Evolutionary conservation across 495 filamentous ascomycete species (phyloP).

Genomic region (Trichoderma asperelloides): DNA sequence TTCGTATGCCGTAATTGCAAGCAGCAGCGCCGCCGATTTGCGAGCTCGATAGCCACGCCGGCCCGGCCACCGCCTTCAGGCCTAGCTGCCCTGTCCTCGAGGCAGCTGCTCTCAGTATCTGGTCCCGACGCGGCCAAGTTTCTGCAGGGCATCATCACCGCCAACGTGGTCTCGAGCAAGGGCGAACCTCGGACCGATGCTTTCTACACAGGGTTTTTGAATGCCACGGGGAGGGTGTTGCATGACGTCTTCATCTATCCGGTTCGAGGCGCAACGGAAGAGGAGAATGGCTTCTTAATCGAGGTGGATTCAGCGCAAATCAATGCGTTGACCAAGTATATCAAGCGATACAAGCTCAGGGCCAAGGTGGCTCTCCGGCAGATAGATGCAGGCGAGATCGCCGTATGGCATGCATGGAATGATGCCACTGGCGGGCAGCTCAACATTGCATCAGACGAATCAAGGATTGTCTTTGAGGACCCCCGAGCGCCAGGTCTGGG

Average conservation of each 20-base stretch:
- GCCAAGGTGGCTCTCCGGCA: slow-evolving; percentile 62
- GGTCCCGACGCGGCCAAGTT: slow-evolving; percentile 73
- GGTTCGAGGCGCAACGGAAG: slow-evolving; percentile 25
- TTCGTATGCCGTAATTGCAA: slow-evolving; percentile 22
- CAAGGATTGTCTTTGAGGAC: slow-evolving; percentile 46
- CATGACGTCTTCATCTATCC: slow-evolving; percentile 88
- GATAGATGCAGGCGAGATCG: slow-evolving; percentile 51
- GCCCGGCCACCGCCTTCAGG: slow-evolving; percentile 35
- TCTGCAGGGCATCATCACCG: slow-evolving; percentile 80
- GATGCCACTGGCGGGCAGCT: slow-evolving; percentile 4
- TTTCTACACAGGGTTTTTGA: slow-evolving; percentile 77
- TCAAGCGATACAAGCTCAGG: slow-evolving; percentile 76
- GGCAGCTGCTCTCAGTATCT: slow-evolving; percentile 66
- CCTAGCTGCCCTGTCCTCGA: slow-evolving; percentile 50
- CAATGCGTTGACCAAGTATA: slow-evolving; percentile 51
- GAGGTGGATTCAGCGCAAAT: slow-evolving; percentile 32
- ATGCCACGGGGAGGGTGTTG: slow-evolving; percentile 70
- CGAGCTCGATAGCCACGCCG: slow-evolving; percentile 10
- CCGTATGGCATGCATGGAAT: slow-evolving; percentile 62
- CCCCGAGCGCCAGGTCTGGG: slow-evolving; percentile 62
- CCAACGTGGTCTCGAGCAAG: slow-evolving; percentile 45
- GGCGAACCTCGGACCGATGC: slow-evolving; percentile 28
- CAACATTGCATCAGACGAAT: slow-evolving; percentile 16
- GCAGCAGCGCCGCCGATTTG: slow-evolving; percentile 14
- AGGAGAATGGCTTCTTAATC: too few species aligned